Evolutionary conservation across 257 asterid genomes (phyloP).

Genomic region (Ballota nigra): DNA sequence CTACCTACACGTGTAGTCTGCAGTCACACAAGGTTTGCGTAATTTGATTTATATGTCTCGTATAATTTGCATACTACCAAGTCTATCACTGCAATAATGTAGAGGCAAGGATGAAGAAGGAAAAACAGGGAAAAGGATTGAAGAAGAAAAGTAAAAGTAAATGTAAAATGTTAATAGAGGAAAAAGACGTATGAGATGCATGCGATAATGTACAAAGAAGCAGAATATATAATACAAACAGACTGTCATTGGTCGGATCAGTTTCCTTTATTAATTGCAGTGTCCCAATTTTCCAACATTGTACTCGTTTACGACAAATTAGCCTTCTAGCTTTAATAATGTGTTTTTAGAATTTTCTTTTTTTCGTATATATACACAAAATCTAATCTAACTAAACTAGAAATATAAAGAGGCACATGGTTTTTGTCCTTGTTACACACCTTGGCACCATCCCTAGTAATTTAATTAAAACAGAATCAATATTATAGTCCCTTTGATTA

Average conservation of each 20-base stretch:
- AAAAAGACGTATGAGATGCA: constrained; percentile 52
- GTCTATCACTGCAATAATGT: too few species aligned
- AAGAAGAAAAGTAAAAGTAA: neutral
- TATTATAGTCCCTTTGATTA: too few species aligned
- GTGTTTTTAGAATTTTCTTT: neutral
- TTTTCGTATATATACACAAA: neutral
- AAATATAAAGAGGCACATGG: neutral
- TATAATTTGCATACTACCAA: too few species aligned
- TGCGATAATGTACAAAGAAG: constrained; percentile 28
- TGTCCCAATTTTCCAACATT: neutral
- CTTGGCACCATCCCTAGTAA: too few species aligned
- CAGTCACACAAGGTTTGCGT: too few species aligned
- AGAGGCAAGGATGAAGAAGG: neutral
- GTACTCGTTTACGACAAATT: neutral
- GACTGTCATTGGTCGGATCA: constrained; percentile 24
- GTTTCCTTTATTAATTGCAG: neutral
- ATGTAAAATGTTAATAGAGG: neutral
- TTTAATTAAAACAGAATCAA: too few species aligned
- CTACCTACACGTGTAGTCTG: too few species aligned
- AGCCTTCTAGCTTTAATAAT: neutral
- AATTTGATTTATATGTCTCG: neutral
- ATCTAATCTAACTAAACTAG: neutral
- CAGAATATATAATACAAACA: neutral
- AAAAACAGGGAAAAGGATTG: neutral
- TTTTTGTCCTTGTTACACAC: neutral